phyloP scores from a whole-genome alignment of 2,329 filamentous ascomycete genomes.

The Nemania bipapillata region DNA sequence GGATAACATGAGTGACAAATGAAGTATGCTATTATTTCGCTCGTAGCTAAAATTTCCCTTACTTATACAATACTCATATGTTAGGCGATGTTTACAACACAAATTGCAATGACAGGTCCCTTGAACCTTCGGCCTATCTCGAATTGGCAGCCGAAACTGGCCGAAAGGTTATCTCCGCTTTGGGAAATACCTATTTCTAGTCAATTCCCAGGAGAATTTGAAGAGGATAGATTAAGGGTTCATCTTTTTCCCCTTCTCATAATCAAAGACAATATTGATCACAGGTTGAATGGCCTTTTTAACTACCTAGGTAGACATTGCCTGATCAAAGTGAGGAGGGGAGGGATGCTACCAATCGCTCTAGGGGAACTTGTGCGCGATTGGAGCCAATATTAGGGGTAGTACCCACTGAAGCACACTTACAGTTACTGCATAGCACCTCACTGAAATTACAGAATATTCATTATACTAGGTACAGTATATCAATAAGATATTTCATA shows the following conservation, averaged over 20 bases:
- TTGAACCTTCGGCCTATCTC: constrained; percentile 6
- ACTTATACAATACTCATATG: constrained; percentile 17
- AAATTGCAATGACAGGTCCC: not conserved
- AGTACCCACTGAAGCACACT: too few species aligned
- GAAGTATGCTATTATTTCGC: constrained; percentile 12
- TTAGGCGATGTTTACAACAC: too few species aligned
- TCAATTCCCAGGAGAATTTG: constrained; percentile 22
- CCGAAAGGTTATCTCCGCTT: constrained; percentile 4
- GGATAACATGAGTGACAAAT: too few species aligned
- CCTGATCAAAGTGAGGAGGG: too few species aligned
- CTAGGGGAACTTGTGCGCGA: too few species aligned
- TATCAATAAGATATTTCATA: too few species aligned
- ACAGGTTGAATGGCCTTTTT: not conserved
- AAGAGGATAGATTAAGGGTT: constrained; percentile 7
- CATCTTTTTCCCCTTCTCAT: constrained; percentile 18
- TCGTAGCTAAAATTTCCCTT: constrained; percentile 7
- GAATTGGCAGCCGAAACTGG: not conserved
- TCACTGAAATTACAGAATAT: too few species aligned
- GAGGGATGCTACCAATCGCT: too few species aligned
- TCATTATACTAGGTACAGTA: too few species aligned
- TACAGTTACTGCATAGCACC: too few species aligned
- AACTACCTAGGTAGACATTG: too few species aligned
- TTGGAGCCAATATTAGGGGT: too few species aligned
- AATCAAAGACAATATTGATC: constrained; percentile 25
- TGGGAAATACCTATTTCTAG: constrained; percentile 6